Base-by-base conservation (phyloP, 1,284 basidiomycete genomes). In the Moniliella sp. region DNA sequence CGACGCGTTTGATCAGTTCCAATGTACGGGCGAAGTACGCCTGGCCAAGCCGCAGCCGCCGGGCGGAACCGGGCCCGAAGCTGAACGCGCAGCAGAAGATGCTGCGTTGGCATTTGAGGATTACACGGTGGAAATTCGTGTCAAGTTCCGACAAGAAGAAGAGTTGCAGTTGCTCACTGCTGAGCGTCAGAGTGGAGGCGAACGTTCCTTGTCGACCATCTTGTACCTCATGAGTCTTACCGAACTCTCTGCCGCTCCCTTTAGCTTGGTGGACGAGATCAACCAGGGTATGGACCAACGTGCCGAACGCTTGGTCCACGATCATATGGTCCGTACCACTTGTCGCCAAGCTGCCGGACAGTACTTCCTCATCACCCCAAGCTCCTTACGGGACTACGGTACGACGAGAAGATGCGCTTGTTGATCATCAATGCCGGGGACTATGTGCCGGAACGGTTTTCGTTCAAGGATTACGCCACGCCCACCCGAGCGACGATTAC, bases 311-410 rank as follows among this genome's bases (percentile, higher is more conserved):
- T 74, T 73, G 12, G 86, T 94, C 18, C 88, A 97, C 66, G 79
- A 97, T 60, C 81, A 82, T 31, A 76, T 99, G 65, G 88, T 97
- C 32, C 70, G 48, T 4, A 48, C 61, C 10, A 94, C 88, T 1
- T 94, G 91, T 68, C 72, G 74, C 43, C 62, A 66, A 3, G 75
- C 81, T 36, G 78, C 77, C 32, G 77, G 78, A n/a, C 91, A 97
- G 62, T 93, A 93, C 65, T 97, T 97, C 71, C 69, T 97, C 37
- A 91, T 97, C 62, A 97, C 91, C 91, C 91, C 7, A 99, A 97
- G 64, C 69, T 99, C 18, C 70, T 99, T 7, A 75, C 83, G 5
- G 76, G 81, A 49, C 69, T n/a, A 34, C 63, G 71, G 34, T 97
- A 94, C 53, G 76, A 94, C 59, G 69, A 73, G 39, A 73, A 74